Evolutionary conservation across 2,329 filamentous ascomycete genomes (phyloP).

Genomic region (Epichloe bromicola): DNA sequence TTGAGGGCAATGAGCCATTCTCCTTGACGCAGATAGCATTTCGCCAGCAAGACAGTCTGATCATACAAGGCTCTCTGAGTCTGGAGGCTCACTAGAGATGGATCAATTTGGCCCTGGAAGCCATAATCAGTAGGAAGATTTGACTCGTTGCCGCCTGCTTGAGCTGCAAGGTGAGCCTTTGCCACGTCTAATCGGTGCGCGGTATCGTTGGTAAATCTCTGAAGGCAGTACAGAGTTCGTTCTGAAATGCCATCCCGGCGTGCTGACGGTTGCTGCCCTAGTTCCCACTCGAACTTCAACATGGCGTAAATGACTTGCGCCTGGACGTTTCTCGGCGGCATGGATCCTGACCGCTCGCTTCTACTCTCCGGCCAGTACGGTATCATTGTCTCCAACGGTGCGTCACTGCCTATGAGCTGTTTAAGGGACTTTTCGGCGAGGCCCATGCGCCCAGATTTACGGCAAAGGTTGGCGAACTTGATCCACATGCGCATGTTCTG

Average conservation of each 20-base stretch:
- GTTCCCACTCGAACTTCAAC: slow-evolving; percentile 93
- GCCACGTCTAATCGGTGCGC: slow-evolving; percentile 40
- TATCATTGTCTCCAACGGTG: slow-evolving; percentile 46
- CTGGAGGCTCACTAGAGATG: slow-evolving; percentile 32
- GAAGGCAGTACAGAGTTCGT: slow-evolving; percentile 45
- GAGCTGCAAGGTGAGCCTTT: slow-evolving; percentile 35
- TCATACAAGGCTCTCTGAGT: slow-evolving; percentile 42
- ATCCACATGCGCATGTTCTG: slow-evolving; percentile 99
- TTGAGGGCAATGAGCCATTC: slow-evolving; percentile 88
- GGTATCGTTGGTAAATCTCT: slow-evolving; percentile 47
- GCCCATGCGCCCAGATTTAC: slow-evolving; percentile 88
- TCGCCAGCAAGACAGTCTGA: slow-evolving; percentile 65
- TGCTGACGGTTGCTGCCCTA: slow-evolving; percentile 47
- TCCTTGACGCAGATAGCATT: slow-evolving; percentile 91
- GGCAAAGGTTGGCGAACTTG: slow-evolving; percentile 96
- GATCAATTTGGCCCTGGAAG: slow-evolving; percentile 34
- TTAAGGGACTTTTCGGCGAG: slow-evolving; percentile 91
- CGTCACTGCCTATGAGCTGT: slow-evolving; percentile 66
- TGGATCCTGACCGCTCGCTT: slow-evolving; percentile 7
- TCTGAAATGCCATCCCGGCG: slow-evolving; percentile 34
- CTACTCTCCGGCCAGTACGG: slow-evolving; percentile 41
- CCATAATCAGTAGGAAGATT: slow-evolving; percentile 34
- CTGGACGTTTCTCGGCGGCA: slow-evolving; percentile 32
- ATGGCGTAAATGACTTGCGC: slow-evolving; percentile 92
- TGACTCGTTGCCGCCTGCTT: slow-evolving; percentile 30